Evolutionary conservation across 1,284 basidiomycete species (phyloP), one percentile per base, ranked within the genome.

Genomic region (Flammula alnicola): DNA sequence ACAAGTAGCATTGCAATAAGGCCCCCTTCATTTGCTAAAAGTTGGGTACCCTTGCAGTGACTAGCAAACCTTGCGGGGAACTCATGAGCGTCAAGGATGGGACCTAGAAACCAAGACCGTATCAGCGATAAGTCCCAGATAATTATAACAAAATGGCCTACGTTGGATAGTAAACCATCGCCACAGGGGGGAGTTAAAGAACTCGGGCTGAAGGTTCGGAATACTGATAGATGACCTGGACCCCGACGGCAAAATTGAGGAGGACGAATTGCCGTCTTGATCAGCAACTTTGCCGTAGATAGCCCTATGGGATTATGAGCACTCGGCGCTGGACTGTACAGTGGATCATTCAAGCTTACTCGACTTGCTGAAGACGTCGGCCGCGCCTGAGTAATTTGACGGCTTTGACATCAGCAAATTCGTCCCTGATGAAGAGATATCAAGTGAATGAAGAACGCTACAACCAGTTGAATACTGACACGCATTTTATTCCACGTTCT

Each of bases 371-470:
- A 11, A 95, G 78, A 23, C 93, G 80, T 47, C 92, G 82, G 19
- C 92, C 92, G 33, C 91, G 83, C 44, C 92, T 76, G 12, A 94
- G 79, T 29, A 91, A 73, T 69, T 94, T 94, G 48, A 91, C 90
- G 3, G 90, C 87, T 63, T 93, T 94, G 43, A 93, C 82, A 56
- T 92, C 88, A 11, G 90, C 89, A 61, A 91, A 94, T 64, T 91
- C 91, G 66, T 95, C 92, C 22, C 91, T 94, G 67, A 37, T 39
- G 26, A 40, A 43, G 43, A 25, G 12, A 47, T 57, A 43, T 52
- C 23, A 54, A 39, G 25, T 37, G 41, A 4, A 41, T 31, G 39
- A 19, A 4, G 9, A 35, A 37, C 19, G 29, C 12, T 43, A 22
- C 27, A 31, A 20, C 37, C 31, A 17, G 50, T 42, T 10, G 7